Percentiles rank a stretch among this genome's conserved stretches.
These are phyloP conservation scores for Trichoderma atrobrunneum DNA, from an alignment of 2,329 filamentous ascomycete genomes.

Conservation along the genomic window DNA sequence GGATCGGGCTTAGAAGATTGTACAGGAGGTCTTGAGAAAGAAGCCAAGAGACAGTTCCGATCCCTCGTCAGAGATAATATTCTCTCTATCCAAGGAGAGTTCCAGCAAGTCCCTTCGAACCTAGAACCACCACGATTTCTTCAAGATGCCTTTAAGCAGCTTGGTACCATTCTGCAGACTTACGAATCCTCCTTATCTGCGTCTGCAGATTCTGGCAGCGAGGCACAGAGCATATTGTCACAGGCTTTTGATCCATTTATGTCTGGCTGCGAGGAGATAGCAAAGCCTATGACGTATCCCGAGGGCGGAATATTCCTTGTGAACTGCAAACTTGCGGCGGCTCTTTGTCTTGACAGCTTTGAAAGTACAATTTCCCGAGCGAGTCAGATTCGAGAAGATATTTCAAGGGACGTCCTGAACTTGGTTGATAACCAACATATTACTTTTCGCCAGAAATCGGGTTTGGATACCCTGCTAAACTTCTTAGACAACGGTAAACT, in stretches of 20 bases:
- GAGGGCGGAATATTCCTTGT: conserved; percentile 66
- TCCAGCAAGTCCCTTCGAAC: conserved; percentile 67
- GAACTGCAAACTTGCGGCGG: conserved; percentile 66
- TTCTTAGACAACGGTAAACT: conserved; percentile 45
- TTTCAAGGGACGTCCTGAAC: conserved; percentile 53
- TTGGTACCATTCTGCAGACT: conserved; percentile 77
- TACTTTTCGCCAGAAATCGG: conserved; percentile 74
- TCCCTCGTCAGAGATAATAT: conserved; percentile 78
- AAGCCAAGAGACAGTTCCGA: conserved; percentile 79
- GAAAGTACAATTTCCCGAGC: conserved; percentile 61
- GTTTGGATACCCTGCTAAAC: conserved; percentile 62
- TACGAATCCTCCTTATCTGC: conserved; percentile 77
- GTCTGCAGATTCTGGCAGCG: conserved; percentile 56
- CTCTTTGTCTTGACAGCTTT: conserved; percentile 54
- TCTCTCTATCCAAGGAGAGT: conserved; percentile 68
- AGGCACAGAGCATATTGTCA: conserved; percentile 71
- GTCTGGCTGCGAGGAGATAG: conserved; percentile 67
- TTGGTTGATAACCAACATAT: conserved; percentile 66
- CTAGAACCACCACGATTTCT: conserved; percentile 78
- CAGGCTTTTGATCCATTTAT: conserved; percentile 88
- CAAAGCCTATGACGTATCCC: conserved; percentile 57
- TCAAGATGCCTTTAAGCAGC: conserved; percentile 71
- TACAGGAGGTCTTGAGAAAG: conserved; percentile 66
- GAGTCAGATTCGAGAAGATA: conserved; percentile 53
- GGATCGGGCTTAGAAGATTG: conserved; percentile 68